These are phyloP conservation scores for Pezizomycotina sp. DNA, from an alignment of 2,329 filamentous ascomycete species.

Conservation along the genomic window DNA sequence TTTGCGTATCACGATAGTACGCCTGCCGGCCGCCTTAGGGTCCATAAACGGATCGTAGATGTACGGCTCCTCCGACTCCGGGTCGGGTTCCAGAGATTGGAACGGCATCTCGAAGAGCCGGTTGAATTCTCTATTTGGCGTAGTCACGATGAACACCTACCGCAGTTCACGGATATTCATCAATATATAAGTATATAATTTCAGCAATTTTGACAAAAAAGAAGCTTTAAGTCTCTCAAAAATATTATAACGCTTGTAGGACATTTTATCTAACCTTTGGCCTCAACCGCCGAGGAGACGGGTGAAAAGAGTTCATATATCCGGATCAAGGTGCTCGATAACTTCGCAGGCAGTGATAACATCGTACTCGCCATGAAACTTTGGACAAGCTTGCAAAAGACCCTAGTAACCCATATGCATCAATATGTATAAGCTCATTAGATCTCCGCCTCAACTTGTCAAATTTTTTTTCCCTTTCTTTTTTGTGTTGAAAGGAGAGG, in stretches of 20 bases:
- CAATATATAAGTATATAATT: neutral
- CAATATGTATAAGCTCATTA: neutral
- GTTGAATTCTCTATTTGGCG: constrained; percentile 25
- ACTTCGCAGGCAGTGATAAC: constrained; percentile 24
- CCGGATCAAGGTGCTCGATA: constrained; percentile 4
- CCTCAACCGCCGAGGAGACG: neutral
- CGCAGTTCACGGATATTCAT: no score
- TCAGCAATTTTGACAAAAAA: constrained; percentile 1
- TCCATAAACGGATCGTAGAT: constrained; percentile 15
- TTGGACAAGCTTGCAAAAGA: constrained; percentile 20
- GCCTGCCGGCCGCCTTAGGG: constrained; percentile 7
- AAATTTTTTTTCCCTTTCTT: neutral
- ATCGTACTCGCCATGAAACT: constrained; percentile 20
- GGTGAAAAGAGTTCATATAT: no score
- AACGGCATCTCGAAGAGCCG: constrained; percentile 23
- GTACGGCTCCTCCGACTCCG: constrained; percentile 8
- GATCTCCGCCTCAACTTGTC: neutral
- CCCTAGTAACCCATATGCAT: constrained; percentile 8
- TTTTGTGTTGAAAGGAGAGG: neutral
- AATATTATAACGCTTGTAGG: neutral
- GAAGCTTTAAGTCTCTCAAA: constrained; percentile 23
- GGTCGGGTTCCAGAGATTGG: constrained; percentile 8
- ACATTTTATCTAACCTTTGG: constrained; percentile 1
- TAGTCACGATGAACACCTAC: constrained; percentile 23
- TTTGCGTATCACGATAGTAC: constrained; percentile 15